These are phyloP conservation scores for Dendrostoma leiphaemia DNA, from an alignment of 2,329 filamentous ascomycete species.

Conservation along the genomic window DNA sequence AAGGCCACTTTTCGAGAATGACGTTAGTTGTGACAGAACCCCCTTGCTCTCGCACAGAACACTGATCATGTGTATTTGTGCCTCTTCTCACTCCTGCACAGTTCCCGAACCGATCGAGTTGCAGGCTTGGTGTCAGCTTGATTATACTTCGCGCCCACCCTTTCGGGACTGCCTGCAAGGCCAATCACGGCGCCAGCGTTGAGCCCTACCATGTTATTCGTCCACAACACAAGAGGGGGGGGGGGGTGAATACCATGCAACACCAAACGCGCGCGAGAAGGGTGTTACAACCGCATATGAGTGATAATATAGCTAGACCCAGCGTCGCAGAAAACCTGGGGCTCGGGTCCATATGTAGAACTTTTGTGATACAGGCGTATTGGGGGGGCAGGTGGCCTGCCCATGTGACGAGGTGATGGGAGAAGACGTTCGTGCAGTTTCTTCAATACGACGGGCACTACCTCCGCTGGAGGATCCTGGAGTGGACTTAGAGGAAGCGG, in stretches of 20 bases:
- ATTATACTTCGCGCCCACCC: neutral
- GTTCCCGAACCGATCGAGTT: neutral
- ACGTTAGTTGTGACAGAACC: neutral
- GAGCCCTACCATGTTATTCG: neutral
- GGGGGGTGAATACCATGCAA: neutral
- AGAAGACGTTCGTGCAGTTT: too few species aligned
- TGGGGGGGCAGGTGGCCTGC: too few species aligned
- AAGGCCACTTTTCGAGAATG: too few species aligned
- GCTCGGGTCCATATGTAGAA: neutral
- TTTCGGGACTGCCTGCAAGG: neutral
- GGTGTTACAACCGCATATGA: neutral
- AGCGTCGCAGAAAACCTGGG: neutral
- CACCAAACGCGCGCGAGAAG: neutral
- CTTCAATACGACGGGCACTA: too few species aligned
- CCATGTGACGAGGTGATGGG: too few species aligned
- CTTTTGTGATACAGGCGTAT: too few species aligned
- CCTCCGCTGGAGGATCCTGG: too few species aligned
- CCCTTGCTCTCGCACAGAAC: neutral
- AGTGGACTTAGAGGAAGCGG: too few species aligned
- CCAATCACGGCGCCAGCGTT: conserved; percentile 3
- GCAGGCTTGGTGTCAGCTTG: neutral
- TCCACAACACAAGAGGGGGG: too few species aligned
- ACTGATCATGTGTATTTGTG: neutral
- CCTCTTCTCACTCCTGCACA: too few species aligned
- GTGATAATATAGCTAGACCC: neutral